Base-by-base conservation (phyloP, 129 eudicot species). In the Pittosporum tobira region DNA sequence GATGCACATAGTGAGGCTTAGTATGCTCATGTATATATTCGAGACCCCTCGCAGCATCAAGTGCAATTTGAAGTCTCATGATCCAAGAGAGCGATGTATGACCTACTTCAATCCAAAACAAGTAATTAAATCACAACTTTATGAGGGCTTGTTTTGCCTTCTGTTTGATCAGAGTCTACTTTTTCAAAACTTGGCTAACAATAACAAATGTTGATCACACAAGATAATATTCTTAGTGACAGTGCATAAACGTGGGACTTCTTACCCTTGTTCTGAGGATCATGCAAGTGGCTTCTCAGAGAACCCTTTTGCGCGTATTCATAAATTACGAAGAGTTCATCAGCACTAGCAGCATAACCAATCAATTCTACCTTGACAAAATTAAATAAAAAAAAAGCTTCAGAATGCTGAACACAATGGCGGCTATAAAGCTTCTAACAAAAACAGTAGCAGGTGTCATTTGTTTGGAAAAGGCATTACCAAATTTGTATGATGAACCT, bases 1-100 rank as follows among this genome's bases (percentile, higher is more conserved):
- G 77, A 75, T 91, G 99, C 54, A 91, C 99, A 75, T 87, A 91
- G 66, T 87, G 96, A 61, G 99, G 81, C 66, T 86, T 87, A 24
- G 96, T 91, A 76, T 91, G 99, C 75, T 91, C 99, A 22, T 91
- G 99, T 63, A 91, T 79, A 76, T 91, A 91, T 77, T 91, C 99
- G 54, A 91, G 66, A 25, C 99, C 99, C 72, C 91, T 71, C 45
- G 99, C 99, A 37, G 99, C 81, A 63, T 91, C 99, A 42, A 91
- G 83, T 61, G 90, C 99, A 50, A 91, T 84, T 70, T 91, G 99
- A 42, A 87, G 81, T 68, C 99, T 86, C 85, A 79, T 81, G 50
- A 81, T 81, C 99, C 99, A 91, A 25, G 99, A 91, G 51, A 91
- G 70, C 3, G 98, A 57, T 56, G 98, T 84, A 65, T 86, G 94